Base-by-base conservation (phyloP, 1,284 basidiomycete species). In the Ganoderma leucocontextum region DNA sequence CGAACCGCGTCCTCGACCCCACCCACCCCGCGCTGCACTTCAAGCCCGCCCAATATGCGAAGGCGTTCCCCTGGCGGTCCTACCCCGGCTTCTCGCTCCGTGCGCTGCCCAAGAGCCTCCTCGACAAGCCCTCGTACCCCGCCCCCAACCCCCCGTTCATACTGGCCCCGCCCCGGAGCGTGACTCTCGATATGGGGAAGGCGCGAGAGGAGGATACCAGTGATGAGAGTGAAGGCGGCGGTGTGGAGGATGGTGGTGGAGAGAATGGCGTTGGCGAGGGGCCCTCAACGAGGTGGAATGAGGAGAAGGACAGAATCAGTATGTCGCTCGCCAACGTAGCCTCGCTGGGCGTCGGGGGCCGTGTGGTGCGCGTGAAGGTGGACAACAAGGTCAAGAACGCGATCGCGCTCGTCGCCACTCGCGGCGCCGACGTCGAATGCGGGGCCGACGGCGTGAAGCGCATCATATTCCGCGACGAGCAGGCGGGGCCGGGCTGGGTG, bases 341-440 rank as follows among this genome's bases (percentile, higher is more conserved):
- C 17, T 25, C 69, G 57, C 75, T 71, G 65, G 44, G 62, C 73
- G 59, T 71, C 66, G 71, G 77, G 65, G 66, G 72, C 49, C 61
- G 70, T 66, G 69, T 74, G 22, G 47, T 75, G 19, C 74, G 74
- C 12, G 65, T 66, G 42, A 75, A 71, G 19, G 79, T 84, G 8
- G 62, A 62, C 2, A 74, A 72, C 47, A 80, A 78, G 65, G 65
- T 86, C 38, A 83, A 83, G 74, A 78, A 78, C 10, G 81, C 82
- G 1, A 60, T 85, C 33, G 76, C 75, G 36, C 74, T 85, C 39
- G 80, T 86, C 53, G 80, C 81, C 25, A 75, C 77, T 4, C 80
- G 83, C 7, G 83, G 82, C 0, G 84, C 83, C 5, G 73, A 81
- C 60, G 76, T 75, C 10, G 64, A 63, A 65, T 70, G 65, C 25